phyloP scores from a whole-genome alignment of 768 basidiomycete species.

The Butyriboletus loyo region DNA sequence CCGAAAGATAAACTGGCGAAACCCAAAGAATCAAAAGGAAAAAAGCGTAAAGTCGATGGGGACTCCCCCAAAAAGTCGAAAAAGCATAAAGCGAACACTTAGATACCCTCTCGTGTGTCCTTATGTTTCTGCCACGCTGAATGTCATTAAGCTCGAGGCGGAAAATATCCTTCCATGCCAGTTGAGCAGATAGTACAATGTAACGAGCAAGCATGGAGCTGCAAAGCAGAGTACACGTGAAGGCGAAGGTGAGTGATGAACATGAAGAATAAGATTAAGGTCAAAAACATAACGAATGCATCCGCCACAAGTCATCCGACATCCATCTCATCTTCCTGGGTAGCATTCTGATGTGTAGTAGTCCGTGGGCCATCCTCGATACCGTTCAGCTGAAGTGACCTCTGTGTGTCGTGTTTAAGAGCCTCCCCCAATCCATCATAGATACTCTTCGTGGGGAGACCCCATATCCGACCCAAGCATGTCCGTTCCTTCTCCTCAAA shows the following conservation, averaged over 20 bases:
- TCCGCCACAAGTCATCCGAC: conserved; percentile 44
- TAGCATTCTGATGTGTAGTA: conserved; percentile 41
- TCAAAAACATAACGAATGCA: conserved; percentile 3
- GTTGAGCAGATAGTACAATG: conserved; percentile 15
- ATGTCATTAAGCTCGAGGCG: conserved; percentile 6
- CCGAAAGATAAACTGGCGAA: conserved; percentile 6
- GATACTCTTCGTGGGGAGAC: conserved; percentile 72
- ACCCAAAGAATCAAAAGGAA: conserved; percentile 30
- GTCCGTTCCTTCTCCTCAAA: conserved; percentile 73
- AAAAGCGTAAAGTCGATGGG: conserved; percentile 49
- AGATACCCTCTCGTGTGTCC: neutral
- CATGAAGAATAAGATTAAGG: conserved; percentile 27
- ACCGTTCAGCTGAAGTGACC: conserved; percentile 19
- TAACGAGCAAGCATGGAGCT: conserved; percentile 23
- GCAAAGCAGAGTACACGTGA: conserved; percentile 25
- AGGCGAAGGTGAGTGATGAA: conserved; percentile 24
- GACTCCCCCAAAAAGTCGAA: conserved; percentile 46
- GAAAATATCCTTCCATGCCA: conserved; percentile 7
- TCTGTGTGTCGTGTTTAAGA: conserved; percentile 39
- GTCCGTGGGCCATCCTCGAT: conserved; percentile 28
- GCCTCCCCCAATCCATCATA: conserved; percentile 75
- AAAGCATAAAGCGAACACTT: conserved; percentile 39
- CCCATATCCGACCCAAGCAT: conserved; percentile 68
- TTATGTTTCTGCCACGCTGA: neutral
- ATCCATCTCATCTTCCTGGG: conserved; percentile 62